Evolutionary conservation across 352 stramenopile genomes (phyloP).

Genomic region (Pythium aphanidermatum): DNA sequence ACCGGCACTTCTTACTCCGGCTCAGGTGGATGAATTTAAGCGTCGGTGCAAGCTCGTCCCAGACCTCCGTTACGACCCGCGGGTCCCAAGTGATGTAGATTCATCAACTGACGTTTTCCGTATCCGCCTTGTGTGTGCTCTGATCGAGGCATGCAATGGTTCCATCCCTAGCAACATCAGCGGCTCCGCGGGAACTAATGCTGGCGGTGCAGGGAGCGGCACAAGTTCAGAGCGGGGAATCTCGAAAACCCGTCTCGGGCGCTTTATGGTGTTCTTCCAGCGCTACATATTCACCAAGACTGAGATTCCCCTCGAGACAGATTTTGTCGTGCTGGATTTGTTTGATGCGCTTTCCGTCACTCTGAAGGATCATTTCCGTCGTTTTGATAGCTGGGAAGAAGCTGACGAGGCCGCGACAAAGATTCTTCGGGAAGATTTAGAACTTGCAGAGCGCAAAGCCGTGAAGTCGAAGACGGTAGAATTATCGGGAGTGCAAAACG

Average conservation of each 20-base stretch:
- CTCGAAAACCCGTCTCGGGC: conserved; percentile 77
- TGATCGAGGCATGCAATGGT: conserved; percentile 86
- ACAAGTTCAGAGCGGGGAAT: conserved; percentile 76
- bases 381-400: conserved; percentile 74
- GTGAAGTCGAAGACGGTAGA: conserved; percentile 48
- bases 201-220: neutral
- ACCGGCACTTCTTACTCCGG: conserved; percentile 13
- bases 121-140: conserved; percentile 90
- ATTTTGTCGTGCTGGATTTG: conserved; percentile 87
- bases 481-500: no score
- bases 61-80: conserved; percentile 79
- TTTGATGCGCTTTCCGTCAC: conserved; percentile 54
- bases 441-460: conserved; percentile 54
- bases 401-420: conserved; percentile 47
- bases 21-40: conserved; percentile 55
- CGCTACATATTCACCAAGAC: conserved; percentile 96
- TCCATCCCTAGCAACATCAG: conserved; percentile 1
- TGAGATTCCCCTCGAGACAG: conserved; percentile 92
- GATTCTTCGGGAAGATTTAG: conserved; percentile 58
- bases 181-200: neutral
- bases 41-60: conserved; percentile 58
- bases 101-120: conserved; percentile 90
- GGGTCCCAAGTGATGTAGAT: conserved; percentile 87
- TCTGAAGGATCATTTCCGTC: conserved; percentile 64
- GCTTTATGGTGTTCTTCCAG: conserved; percentile 93